These are phyloP conservation scores for Paraphoma sp. DNA, from an alignment of 2,329 filamentous ascomycete species.

Conservation along the genomic window DNA sequence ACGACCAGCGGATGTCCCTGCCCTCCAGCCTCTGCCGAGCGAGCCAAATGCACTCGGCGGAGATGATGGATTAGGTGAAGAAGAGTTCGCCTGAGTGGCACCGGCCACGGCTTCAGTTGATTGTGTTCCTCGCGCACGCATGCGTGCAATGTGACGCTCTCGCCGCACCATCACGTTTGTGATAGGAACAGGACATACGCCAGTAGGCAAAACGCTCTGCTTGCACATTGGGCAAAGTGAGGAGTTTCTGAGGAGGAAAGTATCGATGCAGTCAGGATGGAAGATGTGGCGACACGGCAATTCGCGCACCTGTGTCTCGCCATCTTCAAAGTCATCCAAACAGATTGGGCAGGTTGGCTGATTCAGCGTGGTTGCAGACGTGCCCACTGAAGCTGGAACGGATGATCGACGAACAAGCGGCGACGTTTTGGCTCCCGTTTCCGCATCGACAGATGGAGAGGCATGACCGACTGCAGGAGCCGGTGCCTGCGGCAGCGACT, in stretches of 20 bases:
- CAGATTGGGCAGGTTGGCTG: constrained; percentile 93
- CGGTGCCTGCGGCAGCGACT: constrained; percentile 17
- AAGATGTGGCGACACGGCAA: constrained; percentile 92
- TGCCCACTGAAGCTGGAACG: constrained; percentile 15
- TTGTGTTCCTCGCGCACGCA: constrained; percentile 58
- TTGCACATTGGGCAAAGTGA: constrained; percentile 94
- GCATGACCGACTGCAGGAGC: constrained; percentile 12
- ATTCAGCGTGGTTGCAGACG: constrained; percentile 54
- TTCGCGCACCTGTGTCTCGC: constrained; percentile 77
- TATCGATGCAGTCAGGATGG: constrained; percentile 89
- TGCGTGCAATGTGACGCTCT: constrained; percentile 71
- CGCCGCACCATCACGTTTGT: constrained; percentile 88
- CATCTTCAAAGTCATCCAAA: constrained; percentile 76
- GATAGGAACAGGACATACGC: constrained; percentile 54
- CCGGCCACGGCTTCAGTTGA: constrained; percentile 8
- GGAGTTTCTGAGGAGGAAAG: constrained; percentile 77
- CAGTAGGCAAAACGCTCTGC: constrained; percentile 76
- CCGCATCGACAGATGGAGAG: constrained; percentile 17
- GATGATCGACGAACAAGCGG: constrained; percentile 25
- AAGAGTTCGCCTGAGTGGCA: background rate
- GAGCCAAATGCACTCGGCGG: constrained; percentile 25
- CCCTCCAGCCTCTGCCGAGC: constrained; percentile 31
- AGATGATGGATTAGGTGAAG: constrained; percentile 4
- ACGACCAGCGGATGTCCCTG: constrained; percentile 27
- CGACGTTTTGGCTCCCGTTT: constrained; percentile 21